Evolutionary conservation across 2,329 filamentous ascomycete species (phyloP).

Genomic region (Talaromyces sp.): DNA sequence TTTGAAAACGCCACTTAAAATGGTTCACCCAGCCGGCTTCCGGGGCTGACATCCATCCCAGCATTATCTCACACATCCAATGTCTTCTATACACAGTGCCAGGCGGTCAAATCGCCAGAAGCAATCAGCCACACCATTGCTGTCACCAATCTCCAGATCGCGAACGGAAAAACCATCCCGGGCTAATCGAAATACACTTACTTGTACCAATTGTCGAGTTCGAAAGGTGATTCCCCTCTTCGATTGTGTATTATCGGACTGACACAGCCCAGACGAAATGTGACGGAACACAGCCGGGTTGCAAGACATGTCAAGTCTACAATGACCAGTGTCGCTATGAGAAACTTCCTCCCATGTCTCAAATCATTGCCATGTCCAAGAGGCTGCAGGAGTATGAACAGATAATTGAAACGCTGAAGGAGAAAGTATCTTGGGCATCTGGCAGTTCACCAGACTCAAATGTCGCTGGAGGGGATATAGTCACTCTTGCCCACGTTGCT

Average conservation of each 20-base stretch:
- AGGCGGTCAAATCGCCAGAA: neutral
- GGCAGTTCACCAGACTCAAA: too few species aligned
- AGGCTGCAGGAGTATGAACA: conserved; percentile 1
- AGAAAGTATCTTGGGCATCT: neutral
- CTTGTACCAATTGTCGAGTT: neutral
- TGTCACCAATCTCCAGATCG: neutral
- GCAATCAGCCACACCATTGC: neutral
- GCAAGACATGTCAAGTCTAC: conserved; percentile 4
- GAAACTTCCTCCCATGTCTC: conserved; percentile 1
- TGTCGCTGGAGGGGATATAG: too few species aligned
- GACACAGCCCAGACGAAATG: neutral
- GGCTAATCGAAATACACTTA: neutral
- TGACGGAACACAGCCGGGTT: neutral
- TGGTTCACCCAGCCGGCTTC: too few species aligned
- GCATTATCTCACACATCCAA: too few species aligned
- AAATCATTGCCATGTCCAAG: conserved; percentile 1
- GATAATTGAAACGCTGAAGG: neutral
- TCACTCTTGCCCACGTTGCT: too few species aligned
- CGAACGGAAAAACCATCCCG: neutral
- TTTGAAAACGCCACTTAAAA: too few species aligned
- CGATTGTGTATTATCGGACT: neutral
- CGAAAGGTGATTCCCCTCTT: neutral
- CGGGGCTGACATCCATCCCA: too few species aligned
- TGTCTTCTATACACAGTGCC: too few species aligned
- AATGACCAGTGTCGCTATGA: neutral